Base-by-base conservation (phyloP, 75 land plant species). In the Picea sitchensis region DNA sequence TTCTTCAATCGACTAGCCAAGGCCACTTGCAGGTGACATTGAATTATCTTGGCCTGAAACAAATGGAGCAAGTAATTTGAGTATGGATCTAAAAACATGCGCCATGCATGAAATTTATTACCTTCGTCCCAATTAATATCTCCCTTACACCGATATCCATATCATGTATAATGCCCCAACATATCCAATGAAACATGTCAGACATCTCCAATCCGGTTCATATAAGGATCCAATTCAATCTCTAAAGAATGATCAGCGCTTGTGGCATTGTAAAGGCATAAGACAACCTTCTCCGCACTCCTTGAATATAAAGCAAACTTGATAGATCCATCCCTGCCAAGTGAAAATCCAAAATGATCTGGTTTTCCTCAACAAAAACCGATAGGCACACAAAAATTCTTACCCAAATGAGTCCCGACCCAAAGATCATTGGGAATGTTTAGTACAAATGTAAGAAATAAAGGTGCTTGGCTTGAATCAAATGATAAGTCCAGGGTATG, bases 61-160 rank as follows among this genome's bases (percentile, higher is more conserved):
- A 26, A 26, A 26, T 26, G 26, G 26, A 26, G 26, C 26, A 26
- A 26, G 26, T 26, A 26, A 26, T 26, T 26, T 26, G 26, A 26
- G 0, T 26, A 26, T 26, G 26, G 26, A 26, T 26, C 26, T 26
- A 26, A 26, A 26, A 26, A 26, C 26, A 26, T 26, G 26, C 0
- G 26, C 0, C 26, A 0, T 26, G 72, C 72, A 74, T 86, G 81
- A 78, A 83, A 84, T 23, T 83, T 83, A 72, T 82, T 59, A 15
- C 89, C 89, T 61, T 80, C 84, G 13, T 84, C 88, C 80, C 90
- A 83, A 65, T 57, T 21, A 30, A 62, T 65, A 44, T 83, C 61
- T 44, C 89, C 90, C 88, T 86, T 97, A 81, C 91, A 93, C 21
- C 91, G 89, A 82, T 95, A 97, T 17, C 99, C 98, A 88, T 97